Evolutionary conservation across 495 filamentous ascomycete genomes (phyloP).

Genomic region (Venustampulla echinocandica): DNA sequence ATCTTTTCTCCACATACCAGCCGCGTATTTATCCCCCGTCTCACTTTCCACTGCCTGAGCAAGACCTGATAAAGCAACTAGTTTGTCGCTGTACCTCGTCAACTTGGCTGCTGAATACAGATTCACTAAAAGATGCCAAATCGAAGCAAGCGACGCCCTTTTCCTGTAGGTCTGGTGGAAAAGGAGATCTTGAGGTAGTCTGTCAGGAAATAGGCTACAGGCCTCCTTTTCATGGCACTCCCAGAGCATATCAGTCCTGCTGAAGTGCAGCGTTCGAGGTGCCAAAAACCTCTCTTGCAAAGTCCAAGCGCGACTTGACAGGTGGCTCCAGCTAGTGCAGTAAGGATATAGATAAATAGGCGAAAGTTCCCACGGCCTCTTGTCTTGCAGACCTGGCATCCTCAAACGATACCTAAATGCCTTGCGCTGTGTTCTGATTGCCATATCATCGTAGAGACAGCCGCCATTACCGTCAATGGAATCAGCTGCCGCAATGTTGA

Average conservation of each 20-base stretch:
- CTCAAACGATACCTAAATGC: background rate
- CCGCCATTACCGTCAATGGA: background rate
- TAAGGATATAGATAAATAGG: background rate
- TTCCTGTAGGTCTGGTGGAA: background rate
- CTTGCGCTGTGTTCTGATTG: background rate
- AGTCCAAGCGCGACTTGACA: slow-evolving; percentile 10
- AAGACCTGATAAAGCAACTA: slow-evolving; percentile 7
- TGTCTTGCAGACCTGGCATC: background rate
- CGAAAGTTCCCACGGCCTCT: background rate
- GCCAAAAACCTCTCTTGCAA: slow-evolving; percentile 2
- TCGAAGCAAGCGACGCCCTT: background rate
- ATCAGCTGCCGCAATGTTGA: slow-evolving; percentile 12
- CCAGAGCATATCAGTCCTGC: background rate
- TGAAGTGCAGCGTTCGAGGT: background rate
- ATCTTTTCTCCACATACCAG: slow-evolving; percentile 8
- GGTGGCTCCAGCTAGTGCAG: slow-evolving; percentile 3
- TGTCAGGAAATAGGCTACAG: background rate
- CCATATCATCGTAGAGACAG: background rate
- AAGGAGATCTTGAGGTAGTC: background rate
- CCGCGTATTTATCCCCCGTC: slow-evolving; percentile 2
- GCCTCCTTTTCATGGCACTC: background rate
- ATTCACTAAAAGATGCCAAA: slow-evolving; percentile 1
- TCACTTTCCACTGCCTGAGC: background rate
- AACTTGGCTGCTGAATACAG: background rate
- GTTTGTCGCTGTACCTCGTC: slow-evolving; percentile 3